Percentiles rank a stretch among this genome's conserved stretches.
Conservation (phyloP, 371 early-diverging fungal species). For the Mortierella sp. region DNA sequence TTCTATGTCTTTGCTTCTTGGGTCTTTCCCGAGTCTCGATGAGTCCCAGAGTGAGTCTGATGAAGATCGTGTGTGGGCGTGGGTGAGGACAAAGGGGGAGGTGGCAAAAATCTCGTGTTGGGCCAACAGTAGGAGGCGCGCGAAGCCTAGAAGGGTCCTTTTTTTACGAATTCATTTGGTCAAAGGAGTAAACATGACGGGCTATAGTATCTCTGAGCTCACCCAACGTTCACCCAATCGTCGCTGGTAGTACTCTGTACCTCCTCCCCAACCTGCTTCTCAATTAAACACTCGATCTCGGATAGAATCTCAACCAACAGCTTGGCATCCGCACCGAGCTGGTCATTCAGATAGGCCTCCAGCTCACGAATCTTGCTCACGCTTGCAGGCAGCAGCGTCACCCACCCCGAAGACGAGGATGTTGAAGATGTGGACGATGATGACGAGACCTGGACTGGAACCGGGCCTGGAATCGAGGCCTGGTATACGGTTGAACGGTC, state of each 20-base stretch:
- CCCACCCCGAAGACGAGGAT: conserved; percentile 1
- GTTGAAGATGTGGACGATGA: not conserved
- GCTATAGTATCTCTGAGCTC: too few species aligned
- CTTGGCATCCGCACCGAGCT: conserved; percentile 22
- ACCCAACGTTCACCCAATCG: too few species aligned
- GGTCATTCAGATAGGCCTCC: conserved; percentile 4
- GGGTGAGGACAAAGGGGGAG: too few species aligned
- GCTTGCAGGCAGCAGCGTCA: conserved; percentile 2
- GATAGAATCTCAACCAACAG: conserved; percentile 33
- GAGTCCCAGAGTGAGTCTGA: too few species aligned
- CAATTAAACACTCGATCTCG: conserved; percentile 27
- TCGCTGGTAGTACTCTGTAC: too few species aligned
- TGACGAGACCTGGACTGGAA: not conserved
- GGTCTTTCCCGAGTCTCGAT: not conserved
- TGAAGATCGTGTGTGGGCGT: too few species aligned
- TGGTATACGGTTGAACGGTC: not conserved
- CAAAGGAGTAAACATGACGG: too few species aligned
- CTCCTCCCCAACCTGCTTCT: conserved; percentile 5
- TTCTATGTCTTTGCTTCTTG: conserved; percentile 2
- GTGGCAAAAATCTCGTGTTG: too few species aligned
- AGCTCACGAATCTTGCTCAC: conserved; percentile 11
- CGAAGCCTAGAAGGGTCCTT: too few species aligned
- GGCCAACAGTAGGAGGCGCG: too few species aligned
- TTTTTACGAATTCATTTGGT: too few species aligned
- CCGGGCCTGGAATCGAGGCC: not conserved